Evolutionary conservation across 306 rosid genomes (phyloP).

Genomic region (Cucurbita ficifolia): DNA sequence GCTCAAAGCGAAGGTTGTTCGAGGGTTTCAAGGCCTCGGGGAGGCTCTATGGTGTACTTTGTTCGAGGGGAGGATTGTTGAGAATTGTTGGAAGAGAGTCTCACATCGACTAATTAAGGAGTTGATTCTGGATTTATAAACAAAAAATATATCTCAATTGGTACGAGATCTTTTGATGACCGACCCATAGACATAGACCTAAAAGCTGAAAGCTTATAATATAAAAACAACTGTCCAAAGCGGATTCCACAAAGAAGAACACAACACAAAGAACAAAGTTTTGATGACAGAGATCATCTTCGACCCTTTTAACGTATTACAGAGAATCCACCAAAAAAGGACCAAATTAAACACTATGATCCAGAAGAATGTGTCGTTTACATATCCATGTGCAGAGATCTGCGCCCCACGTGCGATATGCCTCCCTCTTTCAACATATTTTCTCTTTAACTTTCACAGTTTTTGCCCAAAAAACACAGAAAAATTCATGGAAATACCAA

Average conservation of each 20-base stretch:
- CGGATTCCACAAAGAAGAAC: not conserved
- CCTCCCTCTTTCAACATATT: conserved; percentile 19
- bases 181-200: not conserved
- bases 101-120: too few relatives aligned
- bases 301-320: too few relatives aligned
- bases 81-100: too few relatives aligned
- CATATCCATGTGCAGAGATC: conserved; percentile 55
- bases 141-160: too few relatives aligned
- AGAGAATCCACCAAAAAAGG: too few relatives aligned
- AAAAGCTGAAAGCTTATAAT: not conserved
- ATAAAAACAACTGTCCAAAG: not conserved
- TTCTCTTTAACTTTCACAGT: conserved; percentile 11
- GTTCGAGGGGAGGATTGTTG: too few relatives aligned
- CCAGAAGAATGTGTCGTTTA: conserved; percentile 26
- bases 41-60: too few relatives aligned
- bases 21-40: too few relatives aligned
- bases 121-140: too few relatives aligned
- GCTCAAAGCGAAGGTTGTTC: too few relatives aligned
- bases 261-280: not conserved
- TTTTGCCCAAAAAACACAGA: conserved; percentile 21
- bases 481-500: not conserved
- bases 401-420: conserved; percentile 59
- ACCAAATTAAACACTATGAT: not conserved
- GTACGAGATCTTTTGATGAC: too few relatives aligned
- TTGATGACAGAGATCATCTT: not conserved